Conservation (phyloP, 768 basidiomycete genomes). For the Lyophyllum decastes region DNA sequence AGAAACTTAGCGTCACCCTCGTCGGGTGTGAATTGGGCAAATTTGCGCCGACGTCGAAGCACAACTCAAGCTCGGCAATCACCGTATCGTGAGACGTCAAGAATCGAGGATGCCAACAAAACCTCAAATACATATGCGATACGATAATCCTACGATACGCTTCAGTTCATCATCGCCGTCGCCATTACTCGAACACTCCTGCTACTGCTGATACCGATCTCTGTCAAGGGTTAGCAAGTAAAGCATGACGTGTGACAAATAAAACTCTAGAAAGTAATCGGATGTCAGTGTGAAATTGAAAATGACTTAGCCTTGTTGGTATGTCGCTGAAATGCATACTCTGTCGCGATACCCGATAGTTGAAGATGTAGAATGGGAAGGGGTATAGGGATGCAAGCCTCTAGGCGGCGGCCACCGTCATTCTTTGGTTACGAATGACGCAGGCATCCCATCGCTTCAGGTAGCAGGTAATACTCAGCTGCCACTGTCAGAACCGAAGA, state of each 20-base stretch:
- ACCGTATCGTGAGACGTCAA: no score
- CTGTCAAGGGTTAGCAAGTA: slow-evolving; percentile 2
- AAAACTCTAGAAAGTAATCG: no score
- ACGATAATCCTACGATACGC: no score
- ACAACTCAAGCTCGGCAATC: neutral
- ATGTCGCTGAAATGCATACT: neutral
- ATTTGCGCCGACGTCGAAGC: no score
- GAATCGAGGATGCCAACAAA: neutral
- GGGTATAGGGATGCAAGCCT: neutral
- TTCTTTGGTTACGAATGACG: neutral
- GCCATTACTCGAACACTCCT: neutral
- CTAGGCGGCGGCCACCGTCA: neutral
- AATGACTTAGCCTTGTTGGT: slow-evolving; percentile 12
- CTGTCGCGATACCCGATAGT: neutral
- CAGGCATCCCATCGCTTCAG: neutral
- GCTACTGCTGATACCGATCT: neutral
- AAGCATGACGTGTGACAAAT: neutral
- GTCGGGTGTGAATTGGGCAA: no score
- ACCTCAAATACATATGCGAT: neutral
- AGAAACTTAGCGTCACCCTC: no score
- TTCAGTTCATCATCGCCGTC: no score
- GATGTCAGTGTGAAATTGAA: slow-evolving; percentile 8
- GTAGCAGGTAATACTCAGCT: neutral
- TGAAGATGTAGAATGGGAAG: neutral
- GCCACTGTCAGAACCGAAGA: neutral